Evolutionary conservation across 352 stramenopile genomes (phyloP).

Genomic region (Phytophthora syringae): DNA sequence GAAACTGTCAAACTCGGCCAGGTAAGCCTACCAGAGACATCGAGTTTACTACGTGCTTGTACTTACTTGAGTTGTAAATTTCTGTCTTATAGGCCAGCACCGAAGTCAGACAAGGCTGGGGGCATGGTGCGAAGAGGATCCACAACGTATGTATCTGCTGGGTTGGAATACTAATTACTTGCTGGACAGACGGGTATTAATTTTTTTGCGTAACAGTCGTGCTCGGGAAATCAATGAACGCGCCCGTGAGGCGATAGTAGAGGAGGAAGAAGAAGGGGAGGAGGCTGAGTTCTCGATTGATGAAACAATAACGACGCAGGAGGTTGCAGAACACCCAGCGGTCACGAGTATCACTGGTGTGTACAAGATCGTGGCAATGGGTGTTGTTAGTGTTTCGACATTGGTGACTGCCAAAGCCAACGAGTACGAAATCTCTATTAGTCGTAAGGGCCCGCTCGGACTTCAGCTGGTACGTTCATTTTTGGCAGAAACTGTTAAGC

Average conservation of each 20-base stretch:
- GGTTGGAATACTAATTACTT: too few relatives aligned
- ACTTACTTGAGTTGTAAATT: conserved; percentile 8
- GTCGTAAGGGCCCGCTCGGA: conserved; percentile 60
- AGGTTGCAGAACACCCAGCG: conserved; percentile 72
- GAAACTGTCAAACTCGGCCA: conserved; percentile 65
- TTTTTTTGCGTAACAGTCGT: conserved; percentile 35
- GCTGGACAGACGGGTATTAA: neutral
- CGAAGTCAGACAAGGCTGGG: conserved; percentile 56
- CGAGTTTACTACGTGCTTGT: neutral
- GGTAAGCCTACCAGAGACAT: conserved; percentile 27
- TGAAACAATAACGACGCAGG: conserved; percentile 72
- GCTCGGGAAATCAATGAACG: conserved; percentile 48
- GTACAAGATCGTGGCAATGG: conserved; percentile 83
- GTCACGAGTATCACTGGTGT: conserved; percentile 85
- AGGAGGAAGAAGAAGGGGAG: conserved; percentile 48
- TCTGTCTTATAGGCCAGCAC: conserved; percentile 46
- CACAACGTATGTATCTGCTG: conserved; percentile 68
- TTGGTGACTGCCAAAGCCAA: conserved; percentile 77
- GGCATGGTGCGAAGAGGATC: conserved; percentile 57
- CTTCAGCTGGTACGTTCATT: conserved; percentile 62
- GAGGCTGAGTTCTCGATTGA: conserved; percentile 63
- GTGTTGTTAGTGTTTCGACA: conserved; percentile 81
- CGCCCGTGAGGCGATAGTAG: conserved; percentile 48
- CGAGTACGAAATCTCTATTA: conserved; percentile 83
- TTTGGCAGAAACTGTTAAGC: neutral